These are phyloP conservation scores for Kwoniella heveanensis DNA, from an alignment of 768 basidiomycete species.

Conservation along the genomic window DNA sequence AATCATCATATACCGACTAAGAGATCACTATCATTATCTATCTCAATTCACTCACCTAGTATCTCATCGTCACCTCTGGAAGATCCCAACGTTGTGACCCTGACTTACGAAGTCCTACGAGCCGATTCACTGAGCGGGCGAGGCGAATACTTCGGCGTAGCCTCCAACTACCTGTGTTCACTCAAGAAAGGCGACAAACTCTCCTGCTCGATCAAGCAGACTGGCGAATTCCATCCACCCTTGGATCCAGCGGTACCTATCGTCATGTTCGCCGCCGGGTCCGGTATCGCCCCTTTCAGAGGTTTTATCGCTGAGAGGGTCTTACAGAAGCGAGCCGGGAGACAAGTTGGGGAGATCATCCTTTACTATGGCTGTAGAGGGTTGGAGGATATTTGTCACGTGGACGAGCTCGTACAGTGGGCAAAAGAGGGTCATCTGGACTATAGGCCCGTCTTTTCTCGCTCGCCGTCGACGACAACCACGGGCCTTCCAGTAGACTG, in stretches of 20 bases:
- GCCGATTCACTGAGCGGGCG: not conserved
- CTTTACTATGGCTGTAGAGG: conserved; percentile 62
- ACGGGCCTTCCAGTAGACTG: not conserved
- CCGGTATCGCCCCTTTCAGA: conserved; percentile 62
- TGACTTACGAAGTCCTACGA: not conserved
- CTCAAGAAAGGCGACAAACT: not conserved
- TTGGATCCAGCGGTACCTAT: conserved; percentile 58
- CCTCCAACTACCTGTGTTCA: not conserved
- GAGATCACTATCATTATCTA: conserved; percentile 39
- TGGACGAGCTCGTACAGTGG: conserved; percentile 60
- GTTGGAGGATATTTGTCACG: conserved; percentile 59
- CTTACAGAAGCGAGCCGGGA: conserved; percentile 58
- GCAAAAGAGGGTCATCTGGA: conserved; percentile 49
- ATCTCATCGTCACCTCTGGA: conserved; percentile 62
- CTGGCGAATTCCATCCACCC: conserved; percentile 60
- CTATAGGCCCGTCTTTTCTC: not conserved
- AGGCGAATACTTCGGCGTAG: not conserved
- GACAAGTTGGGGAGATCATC: conserved; percentile 58
- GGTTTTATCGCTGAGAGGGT: conserved; percentile 63
- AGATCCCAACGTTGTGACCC: conserved; percentile 54
- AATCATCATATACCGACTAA: not conserved
- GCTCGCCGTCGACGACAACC: not conserved
- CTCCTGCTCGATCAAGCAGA: conserved; percentile 33
- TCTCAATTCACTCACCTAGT: conserved; percentile 50
- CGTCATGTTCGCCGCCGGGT: conserved; percentile 61